Conservation (phyloP, 257 asterid species). For the Lavandula angustifolia region DNA sequence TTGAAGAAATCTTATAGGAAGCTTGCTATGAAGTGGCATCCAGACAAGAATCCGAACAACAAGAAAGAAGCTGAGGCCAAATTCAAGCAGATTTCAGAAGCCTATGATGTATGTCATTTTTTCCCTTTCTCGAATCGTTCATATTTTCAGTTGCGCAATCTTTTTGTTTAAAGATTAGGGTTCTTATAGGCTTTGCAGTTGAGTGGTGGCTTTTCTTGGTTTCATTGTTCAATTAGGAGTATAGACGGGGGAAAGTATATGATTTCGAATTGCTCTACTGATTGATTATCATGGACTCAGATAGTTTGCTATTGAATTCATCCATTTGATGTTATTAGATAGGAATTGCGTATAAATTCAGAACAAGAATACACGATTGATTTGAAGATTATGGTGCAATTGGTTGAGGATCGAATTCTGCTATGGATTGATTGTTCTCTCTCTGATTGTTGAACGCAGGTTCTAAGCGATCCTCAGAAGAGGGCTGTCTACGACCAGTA, state of each 20-base stretch:
- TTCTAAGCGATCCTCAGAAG: conserved; percentile 81
- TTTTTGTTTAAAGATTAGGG: neutral
- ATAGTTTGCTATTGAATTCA: neutral
- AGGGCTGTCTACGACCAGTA: conserved; percentile 80
- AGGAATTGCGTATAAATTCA: neutral
- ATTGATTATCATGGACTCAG: neutral
- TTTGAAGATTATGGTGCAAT: too few relatives aligned
- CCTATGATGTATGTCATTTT: conserved; percentile 58
- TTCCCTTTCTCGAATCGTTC: neutral
- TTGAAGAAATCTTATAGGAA: conserved; percentile 83
- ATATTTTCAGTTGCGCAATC: neutral
- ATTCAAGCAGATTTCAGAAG: conserved; percentile 86
- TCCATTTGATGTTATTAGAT: neutral
- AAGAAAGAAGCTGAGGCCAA: conserved; percentile 85
- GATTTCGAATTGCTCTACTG: conserved; percentile 11
- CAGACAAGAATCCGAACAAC: conserved; percentile 79
- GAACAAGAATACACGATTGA: neutral
- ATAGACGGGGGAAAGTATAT: neutral
- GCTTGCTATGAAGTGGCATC: conserved; percentile 92
- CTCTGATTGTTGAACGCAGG: conserved; percentile 40
- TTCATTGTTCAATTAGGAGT: neutral
- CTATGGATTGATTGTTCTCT: too few relatives aligned
- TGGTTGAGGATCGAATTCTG: too few relatives aligned
- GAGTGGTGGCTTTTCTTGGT: neutral
- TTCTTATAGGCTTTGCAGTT: neutral